Evolutionary conservation across 116 monocot genomes (phyloP).

Genomic region (Thalassia testudinum): DNA sequence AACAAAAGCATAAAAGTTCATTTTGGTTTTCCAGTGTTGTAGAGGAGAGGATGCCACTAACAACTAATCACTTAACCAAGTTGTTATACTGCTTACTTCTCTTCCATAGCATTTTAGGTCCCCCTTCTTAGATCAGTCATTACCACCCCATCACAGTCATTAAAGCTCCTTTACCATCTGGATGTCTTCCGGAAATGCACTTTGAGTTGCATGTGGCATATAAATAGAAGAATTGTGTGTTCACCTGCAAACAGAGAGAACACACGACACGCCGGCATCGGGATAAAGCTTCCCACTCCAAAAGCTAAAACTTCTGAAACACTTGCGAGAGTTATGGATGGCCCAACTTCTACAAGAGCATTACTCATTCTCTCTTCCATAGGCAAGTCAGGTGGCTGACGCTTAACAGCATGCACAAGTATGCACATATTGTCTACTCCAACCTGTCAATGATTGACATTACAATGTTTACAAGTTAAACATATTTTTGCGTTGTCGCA

Average conservation of each 20-base stretch:
- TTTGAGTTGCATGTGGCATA: neutral
- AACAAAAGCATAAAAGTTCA: too few relatives aligned
- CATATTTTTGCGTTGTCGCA: too few relatives aligned
- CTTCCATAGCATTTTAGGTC: too few relatives aligned
- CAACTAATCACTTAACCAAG: too few relatives aligned
- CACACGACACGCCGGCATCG: conserved; percentile 91
- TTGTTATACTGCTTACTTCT: too few relatives aligned
- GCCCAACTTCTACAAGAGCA: conserved; percentile 93
- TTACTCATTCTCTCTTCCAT: conserved; percentile 68
- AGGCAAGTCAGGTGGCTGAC: conserved; percentile 36
- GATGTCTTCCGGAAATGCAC: too few relatives aligned
- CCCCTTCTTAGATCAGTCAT: too few relatives aligned
- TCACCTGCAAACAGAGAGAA: conserved; percentile 99
- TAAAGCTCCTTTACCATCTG: too few relatives aligned
- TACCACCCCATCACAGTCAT: too few relatives aligned
- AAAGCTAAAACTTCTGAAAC: conserved; percentile 85
- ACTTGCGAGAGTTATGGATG: conserved; percentile 93
- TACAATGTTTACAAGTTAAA: too few relatives aligned
- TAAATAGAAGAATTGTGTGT: neutral
- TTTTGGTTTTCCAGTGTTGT: too few relatives aligned
- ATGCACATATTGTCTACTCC: conserved; percentile 99
- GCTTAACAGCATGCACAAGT: conserved; percentile 89
- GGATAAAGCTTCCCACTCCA: conserved; percentile 83
- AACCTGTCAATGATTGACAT: conserved; percentile 31
- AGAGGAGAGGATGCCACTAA: too few relatives aligned